Percentiles rank a stretch among this genome's conserved stretches.
Conservation (phyloP, 495 filamentous ascomycete genomes). For the Neurospora discreta region DNA sequence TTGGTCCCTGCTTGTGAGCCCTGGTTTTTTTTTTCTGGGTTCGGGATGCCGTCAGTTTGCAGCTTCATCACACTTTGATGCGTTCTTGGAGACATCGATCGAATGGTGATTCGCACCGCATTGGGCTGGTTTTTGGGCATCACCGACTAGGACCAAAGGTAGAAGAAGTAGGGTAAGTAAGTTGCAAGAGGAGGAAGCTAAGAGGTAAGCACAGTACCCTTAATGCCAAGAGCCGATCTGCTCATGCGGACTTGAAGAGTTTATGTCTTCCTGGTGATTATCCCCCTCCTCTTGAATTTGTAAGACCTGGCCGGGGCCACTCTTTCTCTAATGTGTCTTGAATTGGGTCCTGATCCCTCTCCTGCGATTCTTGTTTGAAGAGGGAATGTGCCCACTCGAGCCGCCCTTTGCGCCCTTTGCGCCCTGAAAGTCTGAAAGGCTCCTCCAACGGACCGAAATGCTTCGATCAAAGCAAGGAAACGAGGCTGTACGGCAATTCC, state of each 20-base stretch:
- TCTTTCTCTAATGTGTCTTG: neutral
- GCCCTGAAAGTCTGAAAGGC: neutral
- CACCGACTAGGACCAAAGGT: neutral
- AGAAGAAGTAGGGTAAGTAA: too few species aligned
- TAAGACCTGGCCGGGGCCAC: neutral
- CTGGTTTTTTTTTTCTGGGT: neutral
- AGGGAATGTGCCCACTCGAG: neutral
- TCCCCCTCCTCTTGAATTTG: neutral
- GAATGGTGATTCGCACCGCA: too few species aligned
- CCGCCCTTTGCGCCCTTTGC: neutral
- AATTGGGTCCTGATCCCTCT: neutral
- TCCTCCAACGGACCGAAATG: neutral
- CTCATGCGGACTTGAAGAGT: neutral
- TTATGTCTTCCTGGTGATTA: too few species aligned
- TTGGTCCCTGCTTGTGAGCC: neutral
- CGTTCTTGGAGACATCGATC: too few species aligned
- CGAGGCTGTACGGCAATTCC: neutral
- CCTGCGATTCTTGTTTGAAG: neutral
- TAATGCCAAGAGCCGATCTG: neutral
- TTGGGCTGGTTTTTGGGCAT: neutral
- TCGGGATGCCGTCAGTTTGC: neutral
- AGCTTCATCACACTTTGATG: neutral
- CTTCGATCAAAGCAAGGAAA: neutral
- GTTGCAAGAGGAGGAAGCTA: too few species aligned
- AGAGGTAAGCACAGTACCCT: neutral